These are phyloP conservation scores for Kwoniella sp. DNA, from an alignment of 768 basidiomycete species.

Conservation along the genomic window DNA sequence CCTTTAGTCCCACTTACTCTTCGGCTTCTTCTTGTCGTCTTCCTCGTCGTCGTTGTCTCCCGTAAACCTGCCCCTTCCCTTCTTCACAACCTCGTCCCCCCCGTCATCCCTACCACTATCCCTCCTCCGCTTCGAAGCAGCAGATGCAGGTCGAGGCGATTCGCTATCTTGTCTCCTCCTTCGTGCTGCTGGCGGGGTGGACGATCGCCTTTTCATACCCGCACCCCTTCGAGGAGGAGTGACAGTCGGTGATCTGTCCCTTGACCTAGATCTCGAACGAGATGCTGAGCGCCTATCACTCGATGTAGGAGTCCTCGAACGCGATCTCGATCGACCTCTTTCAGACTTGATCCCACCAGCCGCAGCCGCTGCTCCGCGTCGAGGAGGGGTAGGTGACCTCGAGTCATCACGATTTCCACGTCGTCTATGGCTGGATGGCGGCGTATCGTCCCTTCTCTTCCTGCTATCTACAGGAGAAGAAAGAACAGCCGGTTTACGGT, in stretches of 20 bases:
- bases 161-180: constrained; percentile 10
- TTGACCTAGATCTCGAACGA: constrained; percentile 4
- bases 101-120: constrained; percentile 2
- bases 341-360: background rate
- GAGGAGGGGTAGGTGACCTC: constrained; percentile 10
- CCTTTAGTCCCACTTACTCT: constrained; percentile 28
- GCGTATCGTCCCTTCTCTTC: constrained; percentile 25
- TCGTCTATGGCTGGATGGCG: constrained; percentile 6
- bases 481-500: background rate
- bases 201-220: constrained; percentile 10
- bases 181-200: constrained; percentile 23
- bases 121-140: constrained; percentile 16
- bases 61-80: constrained; percentile 29
- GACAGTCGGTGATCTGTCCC: constrained; percentile 25
- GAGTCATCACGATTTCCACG: constrained; percentile 3
- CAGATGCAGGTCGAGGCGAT: background rate
- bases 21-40: constrained; percentile 20
- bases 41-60: constrained; percentile 18
- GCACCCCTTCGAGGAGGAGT: constrained; percentile 21
- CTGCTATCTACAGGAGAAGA: background rate
- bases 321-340: constrained; percentile 32
- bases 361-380: background rate
- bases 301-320: constrained; percentile 20
- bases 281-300: constrained; percentile 9
- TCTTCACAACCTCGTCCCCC: constrained; percentile 18